Percentiles rank a stretch among this genome's conserved stretches.
phyloP scores from a whole-genome alignment of 495 filamentous ascomycete genomes.

The Lichina pygmaea region DNA sequence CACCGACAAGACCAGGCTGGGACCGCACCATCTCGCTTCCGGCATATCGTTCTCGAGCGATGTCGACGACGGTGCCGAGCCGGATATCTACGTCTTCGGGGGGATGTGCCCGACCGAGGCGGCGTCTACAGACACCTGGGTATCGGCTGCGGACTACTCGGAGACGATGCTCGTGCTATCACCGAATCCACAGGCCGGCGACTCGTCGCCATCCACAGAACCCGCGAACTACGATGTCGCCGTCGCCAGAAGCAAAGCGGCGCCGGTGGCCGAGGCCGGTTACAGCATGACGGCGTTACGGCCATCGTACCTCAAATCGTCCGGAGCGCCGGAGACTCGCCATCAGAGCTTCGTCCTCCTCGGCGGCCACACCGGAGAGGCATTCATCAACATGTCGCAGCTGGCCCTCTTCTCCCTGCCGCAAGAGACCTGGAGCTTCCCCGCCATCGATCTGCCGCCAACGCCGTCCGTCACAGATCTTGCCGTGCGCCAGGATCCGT shows the following conservation, averaged over 20 bases:
- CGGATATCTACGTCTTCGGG: slow-evolving; percentile 47
- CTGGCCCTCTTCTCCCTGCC: slow-evolving; percentile 70
- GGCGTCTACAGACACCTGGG: slow-evolving; percentile 19
- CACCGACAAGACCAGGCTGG: slow-evolving; percentile 15
- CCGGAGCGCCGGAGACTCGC: slow-evolving; percentile 23
- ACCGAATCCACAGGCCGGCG: slow-evolving; percentile 11
- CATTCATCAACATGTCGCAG: slow-evolving; percentile 84
- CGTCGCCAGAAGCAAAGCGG: slow-evolving; percentile 19
- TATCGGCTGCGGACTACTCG: slow-evolving; percentile 44
- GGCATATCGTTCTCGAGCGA: slow-evolving; percentile 36
- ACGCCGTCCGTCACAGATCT: slow-evolving; percentile 16
- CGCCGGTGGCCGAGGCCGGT: slow-evolving; percentile 61
- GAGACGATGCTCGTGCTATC: slow-evolving; percentile 40
- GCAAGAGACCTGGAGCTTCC: slow-evolving; percentile 63
- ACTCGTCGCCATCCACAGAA: slow-evolving; percentile 1
- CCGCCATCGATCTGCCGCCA: slow-evolving; percentile 20
- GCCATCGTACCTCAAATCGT: slow-evolving; percentile 30
- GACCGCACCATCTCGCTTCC: slow-evolving; percentile 33
- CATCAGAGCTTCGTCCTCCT: slow-evolving; percentile 57
- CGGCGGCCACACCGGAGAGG: slow-evolving; percentile 58
- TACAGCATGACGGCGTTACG: slow-evolving; percentile 51
- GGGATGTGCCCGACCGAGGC: slow-evolving; percentile 54
- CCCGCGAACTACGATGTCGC: slow-evolving; percentile 13
- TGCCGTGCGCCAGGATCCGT: slow-evolving; percentile 12
- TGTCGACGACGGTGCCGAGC: slow-evolving; percentile 18